phyloP scores from a whole-genome alignment of 306 rosid species.

The Vicia sativa region DNA sequence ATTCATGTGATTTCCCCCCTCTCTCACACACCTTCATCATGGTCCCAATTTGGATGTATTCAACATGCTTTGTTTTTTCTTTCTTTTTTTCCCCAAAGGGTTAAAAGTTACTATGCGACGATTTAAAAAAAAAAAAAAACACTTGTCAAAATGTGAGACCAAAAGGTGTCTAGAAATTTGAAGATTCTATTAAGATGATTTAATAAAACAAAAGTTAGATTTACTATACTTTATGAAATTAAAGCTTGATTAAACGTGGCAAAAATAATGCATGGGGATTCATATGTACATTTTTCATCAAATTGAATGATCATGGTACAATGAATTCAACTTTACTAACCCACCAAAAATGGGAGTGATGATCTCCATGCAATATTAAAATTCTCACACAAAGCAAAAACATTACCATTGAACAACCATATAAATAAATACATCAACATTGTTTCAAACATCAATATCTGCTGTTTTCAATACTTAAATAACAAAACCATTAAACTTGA shows the following conservation, averaged over 20 bases:
- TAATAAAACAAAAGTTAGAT: constrained; percentile 25
- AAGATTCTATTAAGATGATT: constrained; percentile 37
- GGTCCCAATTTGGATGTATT: constrained; percentile 45
- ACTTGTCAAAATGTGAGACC: constrained; percentile 31
- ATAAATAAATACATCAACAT: too few species aligned
- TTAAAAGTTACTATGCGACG: constrained; percentile 35
- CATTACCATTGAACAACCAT: too few species aligned
- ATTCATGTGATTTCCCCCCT: not conserved
- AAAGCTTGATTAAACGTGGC: constrained; percentile 33
- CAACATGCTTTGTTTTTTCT: constrained; percentile 32
- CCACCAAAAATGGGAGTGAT: constrained; percentile 38
- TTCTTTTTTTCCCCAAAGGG: constrained; percentile 6
- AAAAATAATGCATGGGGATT: constrained; percentile 31
- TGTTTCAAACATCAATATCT: too few species aligned
- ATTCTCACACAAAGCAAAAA: too few species aligned
- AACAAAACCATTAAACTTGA: too few species aligned
- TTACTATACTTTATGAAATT: constrained; percentile 35
- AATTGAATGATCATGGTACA: constrained; percentile 33
- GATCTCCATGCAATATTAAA: not conserved
- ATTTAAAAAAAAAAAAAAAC: constrained; percentile 2
- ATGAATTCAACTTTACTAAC: constrained; percentile 11
- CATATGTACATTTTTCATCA: constrained; percentile 18
- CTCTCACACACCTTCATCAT: constrained; percentile 33
- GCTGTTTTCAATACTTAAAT: too few species aligned
- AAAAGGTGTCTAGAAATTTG: constrained; percentile 40